Evolutionary conservation across 805 yeast species (phyloP).

Genomic region (Schwanniomyces polymorphus): DNA sequence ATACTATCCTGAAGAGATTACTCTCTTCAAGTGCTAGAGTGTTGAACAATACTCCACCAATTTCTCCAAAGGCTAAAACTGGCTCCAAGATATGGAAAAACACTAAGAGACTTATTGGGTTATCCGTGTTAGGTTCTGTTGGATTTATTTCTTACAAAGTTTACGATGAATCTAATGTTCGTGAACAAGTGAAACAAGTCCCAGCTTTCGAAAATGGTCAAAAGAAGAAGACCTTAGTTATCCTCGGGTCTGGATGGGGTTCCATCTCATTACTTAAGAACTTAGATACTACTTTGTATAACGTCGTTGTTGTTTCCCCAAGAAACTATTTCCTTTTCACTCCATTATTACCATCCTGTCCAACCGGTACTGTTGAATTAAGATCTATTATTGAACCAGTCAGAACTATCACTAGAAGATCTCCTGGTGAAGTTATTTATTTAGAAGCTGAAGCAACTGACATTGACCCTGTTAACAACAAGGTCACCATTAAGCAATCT

Average conservation of each 20-base stretch:
- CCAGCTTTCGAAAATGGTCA: constrained; percentile 55
- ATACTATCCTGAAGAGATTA: constrained; percentile 14
- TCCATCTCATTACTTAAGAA: constrained; percentile 80
- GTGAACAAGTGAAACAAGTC: constrained; percentile 60
- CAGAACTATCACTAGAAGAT: constrained; percentile 77
- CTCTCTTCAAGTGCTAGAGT: constrained; percentile 21
- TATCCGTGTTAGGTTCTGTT: constrained; percentile 55
- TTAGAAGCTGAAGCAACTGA: constrained; percentile 89
- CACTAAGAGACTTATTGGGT: constrained; percentile 45
- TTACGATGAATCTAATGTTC: constrained; percentile 63
- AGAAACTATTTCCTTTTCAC: constrained; percentile 95
- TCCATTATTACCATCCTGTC: constrained; percentile 92
- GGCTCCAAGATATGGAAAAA: constrained; percentile 47
- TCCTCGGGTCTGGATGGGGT: constrained; percentile 94
- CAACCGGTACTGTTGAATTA: constrained; percentile 87
- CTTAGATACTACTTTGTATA: constrained; percentile 82
- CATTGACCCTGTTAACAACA: constrained; percentile 71
- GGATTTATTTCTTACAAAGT: constrained; percentile 53
- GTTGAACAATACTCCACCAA: constrained; percentile 12
- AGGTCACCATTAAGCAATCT: constrained; percentile 61
- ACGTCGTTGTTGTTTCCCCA: constrained; percentile 89
- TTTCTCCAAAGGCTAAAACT: constrained; percentile 19
- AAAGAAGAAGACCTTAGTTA: constrained; percentile 71
- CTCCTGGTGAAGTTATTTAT: constrained; percentile 75
- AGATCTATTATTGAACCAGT: constrained; percentile 95